A percentile compares a stretch with the other conserved stretches of the same genome.
phyloP scores from a whole-genome alignment of 345 rosid genomes.

The Populus deltoides region DNA sequence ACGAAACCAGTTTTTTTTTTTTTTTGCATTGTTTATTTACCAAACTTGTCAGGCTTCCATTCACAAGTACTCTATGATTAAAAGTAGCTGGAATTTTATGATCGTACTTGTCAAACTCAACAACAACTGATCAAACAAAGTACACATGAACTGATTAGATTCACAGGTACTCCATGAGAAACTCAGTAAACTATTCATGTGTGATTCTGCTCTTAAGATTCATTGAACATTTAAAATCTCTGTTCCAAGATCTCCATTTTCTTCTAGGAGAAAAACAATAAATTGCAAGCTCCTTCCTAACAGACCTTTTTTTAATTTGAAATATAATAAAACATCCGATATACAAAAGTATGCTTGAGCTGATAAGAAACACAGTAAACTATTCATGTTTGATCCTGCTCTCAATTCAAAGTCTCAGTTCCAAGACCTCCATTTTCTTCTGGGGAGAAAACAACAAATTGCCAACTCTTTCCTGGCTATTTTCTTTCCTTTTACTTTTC shows the following conservation, averaged over 20 bases:
- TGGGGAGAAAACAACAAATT: background rate
- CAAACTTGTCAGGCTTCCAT: background rate
- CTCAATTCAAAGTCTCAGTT: background rate
- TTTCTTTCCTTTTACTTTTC: background rate
- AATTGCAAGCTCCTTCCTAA: background rate
- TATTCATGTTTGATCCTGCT: background rate
- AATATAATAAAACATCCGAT: background rate
- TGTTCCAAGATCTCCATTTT: background rate
- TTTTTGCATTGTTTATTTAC: background rate
- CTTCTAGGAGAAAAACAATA: background rate
- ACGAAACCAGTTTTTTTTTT: background rate
- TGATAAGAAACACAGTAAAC: background rate
- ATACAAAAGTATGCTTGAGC: background rate
- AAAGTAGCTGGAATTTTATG: background rate
- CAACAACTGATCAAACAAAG: background rate
- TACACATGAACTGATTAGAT: background rate
- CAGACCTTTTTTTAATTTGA: background rate
- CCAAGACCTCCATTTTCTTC: background rate
- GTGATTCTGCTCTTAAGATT: background rate
- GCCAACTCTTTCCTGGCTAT: background rate
- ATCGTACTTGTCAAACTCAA: background rate
- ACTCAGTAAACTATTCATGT: background rate
- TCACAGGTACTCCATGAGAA: background rate
- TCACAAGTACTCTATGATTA: background rate
- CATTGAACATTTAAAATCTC: background rate